These are phyloP conservation scores for Phytopythium litorale DNA, from an alignment of 352 stramenopile genomes.

Conservation along the genomic window DNA sequence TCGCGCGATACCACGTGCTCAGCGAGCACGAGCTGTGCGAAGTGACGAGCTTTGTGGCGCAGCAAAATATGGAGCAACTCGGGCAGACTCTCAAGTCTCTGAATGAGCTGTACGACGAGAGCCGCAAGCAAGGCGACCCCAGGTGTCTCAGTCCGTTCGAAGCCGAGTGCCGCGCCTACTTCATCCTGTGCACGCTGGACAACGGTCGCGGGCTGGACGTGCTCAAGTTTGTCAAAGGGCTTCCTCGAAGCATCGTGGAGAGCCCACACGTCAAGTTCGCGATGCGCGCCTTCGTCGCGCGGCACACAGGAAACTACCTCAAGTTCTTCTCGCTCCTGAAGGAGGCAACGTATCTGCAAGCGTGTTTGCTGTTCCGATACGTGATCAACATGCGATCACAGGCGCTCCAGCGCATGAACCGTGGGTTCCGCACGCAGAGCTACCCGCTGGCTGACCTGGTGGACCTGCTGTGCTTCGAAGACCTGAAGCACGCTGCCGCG, in stretches of 20 bases:
- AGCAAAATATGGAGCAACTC: slow-evolving; percentile 90
- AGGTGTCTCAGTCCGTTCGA: slow-evolving; percentile 78
- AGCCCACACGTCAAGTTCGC: slow-evolving; percentile 82
- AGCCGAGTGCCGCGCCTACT: slow-evolving; percentile 80
- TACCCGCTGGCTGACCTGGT: slow-evolving; percentile 65
- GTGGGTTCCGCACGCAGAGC: slow-evolving; percentile 59
- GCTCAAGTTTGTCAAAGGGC: slow-evolving; percentile 82
- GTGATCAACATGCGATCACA: slow-evolving; percentile 70
- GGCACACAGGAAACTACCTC: slow-evolving; percentile 81
- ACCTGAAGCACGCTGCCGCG: slow-evolving; percentile 59
- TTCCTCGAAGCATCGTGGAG: slow-evolving; percentile 52
- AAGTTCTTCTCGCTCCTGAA: slow-evolving; percentile 79
- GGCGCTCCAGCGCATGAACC: slow-evolving; percentile 78
- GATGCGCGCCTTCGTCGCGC: slow-evolving; percentile 83
- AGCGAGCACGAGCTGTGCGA: slow-evolving; percentile 93
- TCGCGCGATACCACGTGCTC: slow-evolving; percentile 94
- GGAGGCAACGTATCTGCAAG: slow-evolving; percentile 75
- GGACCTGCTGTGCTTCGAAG: slow-evolving; percentile 77
- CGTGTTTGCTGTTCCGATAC: slow-evolving; percentile 81
- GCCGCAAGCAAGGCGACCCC: slow-evolving; percentile 51
- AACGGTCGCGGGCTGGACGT: slow-evolving; percentile 81
- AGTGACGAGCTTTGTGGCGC: slow-evolving; percentile 72
- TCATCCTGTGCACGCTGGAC: slow-evolving; percentile 82
- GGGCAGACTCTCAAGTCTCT: slow-evolving; percentile 85
- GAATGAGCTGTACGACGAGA: slow-evolving; percentile 88